Evolutionary conservation across 2,329 filamentous ascomycete genomes (phyloP), one percentile per base, ranked within the genome.

Genomic region (Fusarium sp.): DNA sequence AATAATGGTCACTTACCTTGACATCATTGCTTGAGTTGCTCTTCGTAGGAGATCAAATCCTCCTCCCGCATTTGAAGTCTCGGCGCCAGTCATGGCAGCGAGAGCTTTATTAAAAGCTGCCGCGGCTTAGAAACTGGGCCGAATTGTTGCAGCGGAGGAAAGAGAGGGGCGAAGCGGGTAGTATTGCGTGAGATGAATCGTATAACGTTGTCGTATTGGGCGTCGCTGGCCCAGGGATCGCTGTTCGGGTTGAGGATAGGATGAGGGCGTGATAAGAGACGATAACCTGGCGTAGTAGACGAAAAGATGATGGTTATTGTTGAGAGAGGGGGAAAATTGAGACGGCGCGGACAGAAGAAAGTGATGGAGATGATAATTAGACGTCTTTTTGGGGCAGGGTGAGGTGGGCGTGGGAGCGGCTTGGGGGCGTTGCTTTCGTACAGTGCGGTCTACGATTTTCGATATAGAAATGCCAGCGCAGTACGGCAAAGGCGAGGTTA

Each of bases 21-120:
- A 86, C 82, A 87, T 84, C 80, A 87, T 83, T 66, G 81, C 82
- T 70, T 86, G 83, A n/a, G 84, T 87, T 60, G 84, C 84, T 72
- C 84, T 79, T 70, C 82, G 79, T 63, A 87, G 73, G 65, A 87
- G 77, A 73, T 87, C 84, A 67, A 82, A 84, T 65, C 81, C 78
- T 65, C 81, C 78, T 70, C 80, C 79, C 31, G 71, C 70, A 68
- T 75, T 76, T 53, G 74, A 71, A 60, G 72, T 74, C 71, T 83
- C 80, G 57, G 78, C 76, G 75, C 79, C 79, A 70, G 82, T 78
- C 83, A 86, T 85, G 69, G 62, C 68, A 63, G 63, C 59, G 63
- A 61, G 48, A 61, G 63, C 62, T 69, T 59, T 59, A 64, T 52
- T 58, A 64, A 63, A 63, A 61, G 61, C 65, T 67, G 53, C 57